phyloP scores from a whole-genome alignment of 331 rosid species.

The Saraca asoca region DNA sequence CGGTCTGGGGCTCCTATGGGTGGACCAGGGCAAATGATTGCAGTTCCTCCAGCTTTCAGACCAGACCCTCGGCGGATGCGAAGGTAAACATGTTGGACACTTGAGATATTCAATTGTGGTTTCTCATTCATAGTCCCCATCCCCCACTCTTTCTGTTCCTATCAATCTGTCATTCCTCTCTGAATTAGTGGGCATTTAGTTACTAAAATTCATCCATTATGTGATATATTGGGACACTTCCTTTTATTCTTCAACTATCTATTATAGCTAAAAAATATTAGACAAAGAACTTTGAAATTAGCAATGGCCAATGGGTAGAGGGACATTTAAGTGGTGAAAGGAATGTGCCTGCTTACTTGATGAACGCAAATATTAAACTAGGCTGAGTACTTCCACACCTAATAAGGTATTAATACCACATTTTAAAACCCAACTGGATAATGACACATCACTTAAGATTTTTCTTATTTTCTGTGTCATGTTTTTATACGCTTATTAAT shows the following conservation, averaged over 20 bases:
- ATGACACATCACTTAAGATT: too few species aligned
- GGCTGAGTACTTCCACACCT: too few species aligned
- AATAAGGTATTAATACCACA: too few species aligned
- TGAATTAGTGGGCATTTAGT: background rate
- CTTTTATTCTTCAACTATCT: background rate
- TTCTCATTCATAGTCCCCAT: background rate
- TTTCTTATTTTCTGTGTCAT: too few species aligned
- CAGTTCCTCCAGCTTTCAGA: conserved; percentile 76
- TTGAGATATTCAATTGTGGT: background rate
- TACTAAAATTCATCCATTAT: conserved; percentile 2
- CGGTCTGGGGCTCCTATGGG: conserved; percentile 73
- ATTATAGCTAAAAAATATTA: conserved; percentile 10
- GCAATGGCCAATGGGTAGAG: background rate
- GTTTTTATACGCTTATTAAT: too few species aligned
- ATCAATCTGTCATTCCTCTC: too few species aligned
- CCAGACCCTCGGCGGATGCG: conserved; percentile 93
- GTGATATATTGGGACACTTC: background rate
- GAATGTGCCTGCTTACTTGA: conserved; percentile 12
- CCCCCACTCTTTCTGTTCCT: too few species aligned
- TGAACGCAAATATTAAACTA: conserved; percentile 11
- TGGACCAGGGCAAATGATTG: conserved; percentile 80
- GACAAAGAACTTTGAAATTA: background rate
- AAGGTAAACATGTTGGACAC: conserved; percentile 53
- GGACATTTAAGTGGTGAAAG: conserved; percentile 9
- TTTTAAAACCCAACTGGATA: too few species aligned